phyloP scores from a whole-genome alignment of 2,329 filamentous ascomycete genomes.

The Fusarium nisikadoi region DNA sequence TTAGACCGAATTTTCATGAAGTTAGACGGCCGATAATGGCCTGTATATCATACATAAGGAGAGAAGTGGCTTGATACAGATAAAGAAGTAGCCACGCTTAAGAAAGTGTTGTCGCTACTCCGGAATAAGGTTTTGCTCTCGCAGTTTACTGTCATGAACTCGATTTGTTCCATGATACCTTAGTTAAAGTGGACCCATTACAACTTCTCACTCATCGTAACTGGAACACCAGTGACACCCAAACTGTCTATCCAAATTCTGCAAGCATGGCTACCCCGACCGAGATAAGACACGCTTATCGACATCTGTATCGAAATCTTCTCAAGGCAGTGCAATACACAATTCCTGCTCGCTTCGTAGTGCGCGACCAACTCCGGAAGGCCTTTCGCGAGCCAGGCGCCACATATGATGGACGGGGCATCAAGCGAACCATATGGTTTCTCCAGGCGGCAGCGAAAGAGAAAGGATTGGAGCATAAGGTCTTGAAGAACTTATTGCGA shows the following conservation, averaged over 20 bases:
- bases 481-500: conserved; percentile 74
- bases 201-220: background rate
- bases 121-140: background rate
- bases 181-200: conserved; percentile 20
- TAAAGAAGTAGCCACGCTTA: background rate
- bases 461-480: conserved; percentile 75
- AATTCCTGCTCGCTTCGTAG: conserved; percentile 71
- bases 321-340: conserved; percentile 79
- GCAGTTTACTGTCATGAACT: background rate
- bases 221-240: background rate
- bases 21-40: conserved; percentile 27
- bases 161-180: background rate
- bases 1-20: conserved; percentile 37
- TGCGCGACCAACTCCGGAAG: conserved; percentile 67
- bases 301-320: conserved; percentile 72
- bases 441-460: conserved; percentile 71
- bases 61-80: conserved; percentile 10
- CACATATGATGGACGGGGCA: conserved; percentile 60
- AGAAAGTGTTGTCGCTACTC: background rate
- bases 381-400: conserved; percentile 65
- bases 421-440: conserved; percentile 76
- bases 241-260: background rate
- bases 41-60: conserved; percentile 32
- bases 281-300: conserved; percentile 72
- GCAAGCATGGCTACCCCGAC: conserved; percentile 40